These are phyloP conservation scores for Penicillium macrosclerotiorum DNA, from an alignment of 495 filamentous ascomycete species.

Conservation along the genomic window DNA sequence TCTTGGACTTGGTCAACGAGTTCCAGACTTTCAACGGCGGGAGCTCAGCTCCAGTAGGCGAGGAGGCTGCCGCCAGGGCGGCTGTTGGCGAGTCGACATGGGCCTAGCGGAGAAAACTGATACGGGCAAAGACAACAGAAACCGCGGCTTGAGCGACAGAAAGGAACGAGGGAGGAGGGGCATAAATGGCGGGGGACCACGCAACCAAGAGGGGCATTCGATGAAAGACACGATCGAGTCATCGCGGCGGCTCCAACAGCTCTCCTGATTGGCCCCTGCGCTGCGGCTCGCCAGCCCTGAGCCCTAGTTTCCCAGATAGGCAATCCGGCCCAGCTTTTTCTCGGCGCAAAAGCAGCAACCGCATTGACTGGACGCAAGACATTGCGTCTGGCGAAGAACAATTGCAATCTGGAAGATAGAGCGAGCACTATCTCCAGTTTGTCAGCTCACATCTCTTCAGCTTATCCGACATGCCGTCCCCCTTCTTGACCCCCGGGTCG, in stretches of 20 bases:
- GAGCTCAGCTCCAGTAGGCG: slow-evolving; percentile 29
- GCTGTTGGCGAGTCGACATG: slow-evolving; percentile 45
- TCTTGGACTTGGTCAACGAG: slow-evolving; percentile 70
- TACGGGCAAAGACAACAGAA: slow-evolving; percentile 1
- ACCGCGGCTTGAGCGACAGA: slow-evolving; percentile 18
- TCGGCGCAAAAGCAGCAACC: slow-evolving; percentile 14
- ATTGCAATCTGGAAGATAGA: background rate
- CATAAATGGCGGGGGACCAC: slow-evolving; percentile 27
- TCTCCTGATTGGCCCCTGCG: slow-evolving; percentile 18
- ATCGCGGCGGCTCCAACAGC: slow-evolving; percentile 1
- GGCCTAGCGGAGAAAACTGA: slow-evolving; percentile 10
- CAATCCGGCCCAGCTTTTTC: slow-evolving; percentile 22
- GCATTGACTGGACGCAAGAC: too few relatives aligned
- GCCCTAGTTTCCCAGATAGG: slow-evolving; percentile 30
- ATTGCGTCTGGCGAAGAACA: background rate
- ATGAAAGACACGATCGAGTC: slow-evolving; percentile 20
- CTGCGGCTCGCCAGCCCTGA: slow-evolving; percentile 26
- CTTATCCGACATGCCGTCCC: slow-evolving; percentile 49
- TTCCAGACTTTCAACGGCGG: slow-evolving; percentile 60
- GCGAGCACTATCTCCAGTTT: background rate
- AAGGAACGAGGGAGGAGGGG: slow-evolving; percentile 22
- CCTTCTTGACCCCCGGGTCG: slow-evolving; percentile 67
- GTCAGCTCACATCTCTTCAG: background rate
- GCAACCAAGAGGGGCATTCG: slow-evolving; percentile 23
- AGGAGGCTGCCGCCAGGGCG: slow-evolving; percentile 47